These are phyloP conservation scores for Friedmanniomyces simplex DNA, from an alignment of 495 filamentous ascomycete genomes.

Conservation along the genomic window DNA sequence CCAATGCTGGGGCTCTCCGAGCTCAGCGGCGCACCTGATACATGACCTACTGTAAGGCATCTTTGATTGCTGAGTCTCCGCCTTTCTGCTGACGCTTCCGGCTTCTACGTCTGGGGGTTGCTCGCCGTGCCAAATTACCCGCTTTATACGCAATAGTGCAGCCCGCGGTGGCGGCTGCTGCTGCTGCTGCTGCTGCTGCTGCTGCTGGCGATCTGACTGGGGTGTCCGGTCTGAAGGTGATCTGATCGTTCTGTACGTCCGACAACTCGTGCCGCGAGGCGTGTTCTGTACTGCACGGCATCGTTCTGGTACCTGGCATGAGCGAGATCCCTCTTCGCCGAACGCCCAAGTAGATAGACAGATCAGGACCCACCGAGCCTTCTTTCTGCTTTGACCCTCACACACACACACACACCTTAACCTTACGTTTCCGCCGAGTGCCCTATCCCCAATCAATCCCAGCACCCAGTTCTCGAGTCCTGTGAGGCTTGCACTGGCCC, in stretches of 20 bases:
- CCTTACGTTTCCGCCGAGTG: not conserved
- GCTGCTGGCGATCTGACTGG: not conserved
- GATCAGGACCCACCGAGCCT: not conserved
- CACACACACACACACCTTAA: not conserved
- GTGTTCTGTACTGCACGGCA: constrained; percentile 1
- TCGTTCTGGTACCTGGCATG: constrained; percentile 8
- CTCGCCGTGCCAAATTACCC: not conserved
- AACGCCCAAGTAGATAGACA: not conserved
- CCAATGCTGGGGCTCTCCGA: not conserved
- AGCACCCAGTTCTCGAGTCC: not conserved
- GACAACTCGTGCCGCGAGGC: constrained; percentile 10
- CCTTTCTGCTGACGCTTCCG: not conserved
- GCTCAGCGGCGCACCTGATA: not conserved
- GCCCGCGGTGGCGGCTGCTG: not conserved
- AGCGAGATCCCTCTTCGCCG: not conserved
- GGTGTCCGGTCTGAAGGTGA: not conserved
- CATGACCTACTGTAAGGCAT: constrained; percentile 8
- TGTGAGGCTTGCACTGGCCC: not conserved
- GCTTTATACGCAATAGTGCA: not conserved
- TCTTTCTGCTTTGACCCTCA: not conserved
- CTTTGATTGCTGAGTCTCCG: not conserved
- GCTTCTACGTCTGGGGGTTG: not conserved
- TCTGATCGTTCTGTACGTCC: not conserved
- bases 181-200: too few species aligned
- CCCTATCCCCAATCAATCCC: not conserved